Conservation (phyloP, 306 rosid species). For the Vicia faba region DNA sequence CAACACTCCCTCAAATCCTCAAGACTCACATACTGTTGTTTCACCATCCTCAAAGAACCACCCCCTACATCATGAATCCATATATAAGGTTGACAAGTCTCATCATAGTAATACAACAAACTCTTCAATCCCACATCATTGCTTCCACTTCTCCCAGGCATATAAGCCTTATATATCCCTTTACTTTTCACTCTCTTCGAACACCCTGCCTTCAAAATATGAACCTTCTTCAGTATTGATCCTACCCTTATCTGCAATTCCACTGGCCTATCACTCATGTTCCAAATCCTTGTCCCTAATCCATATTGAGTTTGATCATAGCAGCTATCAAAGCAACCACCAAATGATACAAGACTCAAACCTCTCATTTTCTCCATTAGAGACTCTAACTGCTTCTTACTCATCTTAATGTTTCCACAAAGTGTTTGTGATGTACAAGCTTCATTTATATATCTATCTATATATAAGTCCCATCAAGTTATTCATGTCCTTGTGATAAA, state of each 20-base stretch:
- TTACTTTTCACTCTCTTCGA: slow-evolving; percentile 83
- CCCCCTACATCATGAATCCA: slow-evolving; percentile 86
- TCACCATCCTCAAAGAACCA: slow-evolving; percentile 85
- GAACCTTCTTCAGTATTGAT: slow-evolving; percentile 78
- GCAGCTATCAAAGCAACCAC: slow-evolving; percentile 83
- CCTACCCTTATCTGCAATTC: slow-evolving; percentile 96
- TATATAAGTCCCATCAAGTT: background rate
- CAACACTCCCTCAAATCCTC: slow-evolving; percentile 81
- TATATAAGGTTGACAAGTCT: slow-evolving; percentile 83
- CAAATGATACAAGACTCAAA: slow-evolving; percentile 49
- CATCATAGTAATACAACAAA: slow-evolving; percentile 83
- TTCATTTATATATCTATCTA: slow-evolving; percentile 32
- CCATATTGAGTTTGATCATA: slow-evolving; percentile 75
- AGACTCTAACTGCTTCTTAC: slow-evolving; percentile 39
- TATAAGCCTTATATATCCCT: slow-evolving; percentile 79
- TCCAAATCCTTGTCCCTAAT: slow-evolving; percentile 86
- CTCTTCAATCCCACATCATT: slow-evolving; percentile 61
- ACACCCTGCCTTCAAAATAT: slow-evolving; percentile 80
- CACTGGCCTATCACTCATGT: slow-evolving; percentile 75
- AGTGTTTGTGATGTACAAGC: slow-evolving; percentile 28
- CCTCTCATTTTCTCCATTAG: slow-evolving; percentile 52
- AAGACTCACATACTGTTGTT: slow-evolving; percentile 90
- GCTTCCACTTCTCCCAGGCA: slow-evolving; percentile 63
- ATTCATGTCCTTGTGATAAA: slow-evolving; percentile 18
- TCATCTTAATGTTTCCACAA: slow-evolving; percentile 29